Base-by-base conservation (phyloP, 2,329 filamentous ascomycete genomes). In the Leptographium lundbergii region DNA sequence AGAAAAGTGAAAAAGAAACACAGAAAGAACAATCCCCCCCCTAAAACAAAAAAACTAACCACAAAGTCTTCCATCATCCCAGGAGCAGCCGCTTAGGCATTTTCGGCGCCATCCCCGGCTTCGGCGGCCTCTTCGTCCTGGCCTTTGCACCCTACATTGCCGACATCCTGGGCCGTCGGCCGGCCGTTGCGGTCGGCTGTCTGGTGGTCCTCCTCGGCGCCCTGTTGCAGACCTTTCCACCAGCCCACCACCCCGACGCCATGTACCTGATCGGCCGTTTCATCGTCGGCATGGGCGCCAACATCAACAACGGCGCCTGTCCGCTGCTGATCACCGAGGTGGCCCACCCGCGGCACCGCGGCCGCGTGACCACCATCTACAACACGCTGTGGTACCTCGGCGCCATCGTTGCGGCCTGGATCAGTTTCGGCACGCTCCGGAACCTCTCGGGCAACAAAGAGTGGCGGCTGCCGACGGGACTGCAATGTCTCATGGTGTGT, bases 371-470 rank as follows among this genome's bases (percentile, higher is more conserved):
- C 0, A 81, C 83, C 34, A 75, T 92, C 4, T 88, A 91, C 69
- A 88, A 91, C 66, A 91, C 91, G 67, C 91, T 91, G 87, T 70
- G 92, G 57, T 88, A 88, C 1, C 80, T 92, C 32, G 89, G 89
- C 59, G 75, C 87, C 19, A 78, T 94, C 1, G 73, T 84, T 19
- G 88, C 89, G 0, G 78, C 83, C 0, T 91, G 88, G 87, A 82
- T 88, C 54, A 84, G 82, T 0, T 92, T 85, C 62, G 88, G 84
- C 52, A 74, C 73, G 19, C 74, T 67, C 55, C 62, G 53, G 27
- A 27, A 58, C 54, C 0, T 57, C 3, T n/a, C 42, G 17, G 42
- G 42, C 17, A 45, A 45, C 66, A 3, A 63, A 67, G 58, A 68
- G 69, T 72, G 68, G 67, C 67, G 70, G 2, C 68, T 73, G 42